Evolutionary conservation across 2,329 filamentous ascomycete genomes (phyloP), one percentile per base, ranked within the genome.

Genomic region (Cladosporium halotolerans): DNA sequence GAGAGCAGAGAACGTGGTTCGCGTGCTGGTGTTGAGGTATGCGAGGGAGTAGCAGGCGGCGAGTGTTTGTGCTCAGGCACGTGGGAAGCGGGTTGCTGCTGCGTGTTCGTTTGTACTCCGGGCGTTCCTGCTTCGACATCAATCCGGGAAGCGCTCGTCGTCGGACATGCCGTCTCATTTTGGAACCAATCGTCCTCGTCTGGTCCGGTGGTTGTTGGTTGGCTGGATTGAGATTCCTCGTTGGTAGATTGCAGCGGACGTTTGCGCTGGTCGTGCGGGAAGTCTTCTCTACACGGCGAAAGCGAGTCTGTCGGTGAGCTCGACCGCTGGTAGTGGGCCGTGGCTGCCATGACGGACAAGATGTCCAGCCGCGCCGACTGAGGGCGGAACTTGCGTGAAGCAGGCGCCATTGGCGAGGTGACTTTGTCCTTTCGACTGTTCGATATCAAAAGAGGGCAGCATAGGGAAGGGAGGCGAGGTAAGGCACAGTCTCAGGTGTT

Each of bases 1-100:
- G 50, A 45, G 49, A 58, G 50, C 23, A 55, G 47, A 54, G 48
- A 63, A 62, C 59, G 63, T 64, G 60, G 60, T 58, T 56, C 58
- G 52, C 52, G 59, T 60, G 61, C 55, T 32, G 28, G 36, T n/a
- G 42, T 38, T 55, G 52, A 45, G 50, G 55, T 45, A 31, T 41
- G 23, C 41, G 34, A 45, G 52, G 46, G 31, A 46, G 45, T 31
- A 13, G 47, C 18, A 23, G 52, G 36, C 13, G 45, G 32, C 40
- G 36, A 51, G 23, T 55, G 45, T 44, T 53, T 39, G 34, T 49
- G 46, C 16, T 19, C 13, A 5, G 4, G 40, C 16, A 19, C 28
- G 8, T n/a, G 36, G 8, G 10, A 14, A 6, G 8, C 11, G 16
- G 14, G 28, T 28, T 44, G 31, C 46, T 55, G 43, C 48, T 33